A percentile compares a stretch with the other conserved stretches of the same genome.
phyloP scores from a whole-genome alignment of 148 eudicot species.

The Spergularia marina region DNA sequence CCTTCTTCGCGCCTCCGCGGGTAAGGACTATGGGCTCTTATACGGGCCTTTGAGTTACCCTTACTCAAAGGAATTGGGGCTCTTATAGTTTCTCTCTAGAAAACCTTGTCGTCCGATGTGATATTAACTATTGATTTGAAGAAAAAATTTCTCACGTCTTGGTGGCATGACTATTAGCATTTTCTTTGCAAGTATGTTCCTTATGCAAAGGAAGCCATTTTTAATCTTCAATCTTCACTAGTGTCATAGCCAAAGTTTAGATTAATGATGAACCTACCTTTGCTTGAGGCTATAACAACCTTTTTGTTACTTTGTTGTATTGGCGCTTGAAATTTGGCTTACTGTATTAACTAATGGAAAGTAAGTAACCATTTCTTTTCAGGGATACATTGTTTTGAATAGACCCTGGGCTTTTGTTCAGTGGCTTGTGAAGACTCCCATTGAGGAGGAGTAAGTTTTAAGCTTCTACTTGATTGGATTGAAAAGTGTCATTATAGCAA shows the following conservation, averaged over 20 bases:
- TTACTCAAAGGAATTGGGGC: no score
- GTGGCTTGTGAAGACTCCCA: slow-evolving; percentile 69
- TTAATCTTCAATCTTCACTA: no score
- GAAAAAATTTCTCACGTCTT: not conserved
- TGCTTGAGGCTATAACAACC: not conserved
- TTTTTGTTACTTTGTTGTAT: not conserved
- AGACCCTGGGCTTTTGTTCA: slow-evolving; percentile 98
- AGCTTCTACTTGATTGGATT: slow-evolving; percentile 2
- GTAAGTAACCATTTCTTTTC: slow-evolving; percentile 26
- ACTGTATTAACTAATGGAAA: not conserved
- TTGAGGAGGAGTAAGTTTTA: slow-evolving; percentile 75
- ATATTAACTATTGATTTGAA: no score
- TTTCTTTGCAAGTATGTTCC: not conserved
- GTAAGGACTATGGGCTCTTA: no score
- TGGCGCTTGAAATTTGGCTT: not conserved
- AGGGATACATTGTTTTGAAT: slow-evolving; percentile 79
- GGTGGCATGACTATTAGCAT: not conserved
- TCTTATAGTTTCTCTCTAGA: no score
- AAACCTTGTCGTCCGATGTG: no score
- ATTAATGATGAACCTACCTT: slow-evolving; percentile 3
- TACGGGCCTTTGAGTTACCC: no score
- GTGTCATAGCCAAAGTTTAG: not conserved
- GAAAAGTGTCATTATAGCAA: not conserved
- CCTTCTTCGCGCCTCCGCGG: not conserved
- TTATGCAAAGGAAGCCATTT: not conserved